phyloP scores from a whole-genome alignment of 2,329 filamentous ascomycete species.

The Fusarium keratoplasticum region DNA sequence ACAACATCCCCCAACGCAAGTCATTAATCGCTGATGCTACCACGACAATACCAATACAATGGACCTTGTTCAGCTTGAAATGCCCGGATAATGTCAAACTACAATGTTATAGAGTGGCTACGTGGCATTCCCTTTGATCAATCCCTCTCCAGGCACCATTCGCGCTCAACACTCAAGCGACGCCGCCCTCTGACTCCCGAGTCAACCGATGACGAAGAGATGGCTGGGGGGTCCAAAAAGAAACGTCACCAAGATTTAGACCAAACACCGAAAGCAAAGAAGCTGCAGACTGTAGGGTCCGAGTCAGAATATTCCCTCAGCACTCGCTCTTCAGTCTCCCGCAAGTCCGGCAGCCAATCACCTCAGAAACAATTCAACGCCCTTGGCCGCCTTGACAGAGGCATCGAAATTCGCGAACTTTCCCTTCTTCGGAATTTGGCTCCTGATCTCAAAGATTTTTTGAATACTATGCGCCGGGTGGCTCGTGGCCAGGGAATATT shows the following conservation, averaged over 20 bases:
- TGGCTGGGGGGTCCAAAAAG: not conserved
- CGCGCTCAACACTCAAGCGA: not conserved
- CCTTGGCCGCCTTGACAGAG: not conserved
- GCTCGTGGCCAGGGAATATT: not conserved
- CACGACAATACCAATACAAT: not conserved
- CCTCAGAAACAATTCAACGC: not conserved
- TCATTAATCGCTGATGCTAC: not conserved
- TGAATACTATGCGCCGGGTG: not conserved
- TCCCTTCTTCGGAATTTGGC: not conserved
- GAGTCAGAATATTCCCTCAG: slow-evolving; percentile 1
- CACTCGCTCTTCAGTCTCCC: not conserved
- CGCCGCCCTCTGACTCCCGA: not conserved
- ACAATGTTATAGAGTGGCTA: not conserved
- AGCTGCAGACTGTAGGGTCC: not conserved
- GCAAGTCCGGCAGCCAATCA: slow-evolving; percentile 3
- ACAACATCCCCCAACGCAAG: not conserved
- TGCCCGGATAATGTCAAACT: not conserved
- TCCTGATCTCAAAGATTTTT: not conserved
- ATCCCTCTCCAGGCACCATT: not conserved
- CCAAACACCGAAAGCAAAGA: not conserved
- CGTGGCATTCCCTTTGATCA: not conserved
- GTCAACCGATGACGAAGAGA: not conserved
- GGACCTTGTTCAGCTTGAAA: not conserved
- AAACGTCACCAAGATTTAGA: not conserved
- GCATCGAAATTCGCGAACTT: not conserved